A percentile compares a stretch with the other conserved stretches of the same genome.
These are phyloP conservation scores for Russula brevipes DNA, from an alignment of 768 basidiomycete species.

Conservation along the genomic window DNA sequence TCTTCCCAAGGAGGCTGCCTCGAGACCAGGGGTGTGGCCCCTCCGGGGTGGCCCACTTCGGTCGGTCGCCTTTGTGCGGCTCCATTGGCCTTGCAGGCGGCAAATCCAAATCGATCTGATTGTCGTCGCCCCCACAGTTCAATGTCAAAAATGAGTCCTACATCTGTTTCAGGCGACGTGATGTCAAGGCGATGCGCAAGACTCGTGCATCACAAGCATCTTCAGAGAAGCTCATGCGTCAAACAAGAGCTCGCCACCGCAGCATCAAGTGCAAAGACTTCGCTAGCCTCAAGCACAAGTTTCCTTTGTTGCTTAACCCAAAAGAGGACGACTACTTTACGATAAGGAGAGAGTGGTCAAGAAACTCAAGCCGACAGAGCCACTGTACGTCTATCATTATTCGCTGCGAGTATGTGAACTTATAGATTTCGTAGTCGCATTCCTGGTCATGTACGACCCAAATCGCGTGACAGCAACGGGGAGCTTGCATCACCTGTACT, in stretches of 20 bases:
- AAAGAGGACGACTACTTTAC: conserved; percentile 67
- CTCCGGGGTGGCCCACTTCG: too few species aligned
- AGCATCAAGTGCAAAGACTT: conserved; percentile 64
- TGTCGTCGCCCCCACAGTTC: too few species aligned
- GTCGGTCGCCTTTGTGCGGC: too few species aligned
- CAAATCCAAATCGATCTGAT: too few species aligned
- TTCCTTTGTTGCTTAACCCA: conserved; percentile 53
- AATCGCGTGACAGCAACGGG: conserved; percentile 40
- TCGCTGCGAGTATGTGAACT: not conserved
- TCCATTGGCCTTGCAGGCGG: too few species aligned
- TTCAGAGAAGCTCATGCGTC: conserved; percentile 80
- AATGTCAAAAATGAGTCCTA: conserved; percentile 90
- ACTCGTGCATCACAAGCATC: conserved; percentile 88
- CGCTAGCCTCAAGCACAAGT: conserved; percentile 75
- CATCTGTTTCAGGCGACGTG: conserved; percentile 93
- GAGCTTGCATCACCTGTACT: conserved; percentile 38
- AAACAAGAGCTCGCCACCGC: conserved; percentile 69
- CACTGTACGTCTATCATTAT: conserved; percentile 27
- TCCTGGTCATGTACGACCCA: conserved; percentile 44
- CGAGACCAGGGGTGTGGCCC: too few species aligned
- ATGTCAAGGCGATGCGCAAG: conserved; percentile 91
- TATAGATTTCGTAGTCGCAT: conserved; percentile 35
- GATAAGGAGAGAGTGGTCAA: conserved; percentile 67
- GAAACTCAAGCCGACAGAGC: conserved; percentile 43
- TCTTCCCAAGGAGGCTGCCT: too few species aligned